Evolutionary conservation across 495 filamentous ascomycete genomes (phyloP), one percentile per base, ranked within the genome.

Genomic region (Sabuloglossum arenarium): DNA sequence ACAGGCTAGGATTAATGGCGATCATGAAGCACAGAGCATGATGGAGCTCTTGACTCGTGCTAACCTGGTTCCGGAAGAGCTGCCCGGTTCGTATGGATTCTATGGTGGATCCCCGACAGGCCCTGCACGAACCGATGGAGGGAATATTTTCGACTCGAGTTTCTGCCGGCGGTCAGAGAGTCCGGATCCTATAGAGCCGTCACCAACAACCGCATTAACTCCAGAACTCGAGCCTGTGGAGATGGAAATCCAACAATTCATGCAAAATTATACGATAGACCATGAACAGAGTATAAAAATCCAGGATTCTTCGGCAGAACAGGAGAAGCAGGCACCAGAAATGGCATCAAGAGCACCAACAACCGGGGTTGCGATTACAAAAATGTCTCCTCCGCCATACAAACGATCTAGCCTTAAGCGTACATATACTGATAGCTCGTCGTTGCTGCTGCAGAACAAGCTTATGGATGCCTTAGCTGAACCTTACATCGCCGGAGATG

Each of bases 401-500:
- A 73, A 79, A 64, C 78, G 82, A 58, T 75, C 84, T 58, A 84
- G 80, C 66, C 72, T 94, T 60, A 93, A 85, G 70, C 79, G 90
- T 65, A 94, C 90, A 31, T 81, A 81, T 62, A 97, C 91, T 25
- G 91, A 96, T 65, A 75, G 83, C 29, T 79, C 75, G 28, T 71
- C 82, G 50, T 69, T 81, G 21, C 75, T 77, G 24, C 69, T 90
- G 56, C 85, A 91, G 67, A 79, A 80, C 60, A 90, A 84, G 71
- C 81, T 97, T 59, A 80, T 88, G 66, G 91, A 97, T 64, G 81
- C 80, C 57, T 70, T 97, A 71, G 86, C 88, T 55, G 82, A 88
- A 67, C 88, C 93, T 34, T 94, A 85, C 61, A n/a, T 43, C 16
- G 39, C 9, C 9, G 39, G n/a, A 43, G 39, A 43, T 4, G n/a